These are phyloP conservation scores for Hydrangea macrophylla DNA, from an alignment of 148 eudicot species.

Conservation along the genomic window DNA sequence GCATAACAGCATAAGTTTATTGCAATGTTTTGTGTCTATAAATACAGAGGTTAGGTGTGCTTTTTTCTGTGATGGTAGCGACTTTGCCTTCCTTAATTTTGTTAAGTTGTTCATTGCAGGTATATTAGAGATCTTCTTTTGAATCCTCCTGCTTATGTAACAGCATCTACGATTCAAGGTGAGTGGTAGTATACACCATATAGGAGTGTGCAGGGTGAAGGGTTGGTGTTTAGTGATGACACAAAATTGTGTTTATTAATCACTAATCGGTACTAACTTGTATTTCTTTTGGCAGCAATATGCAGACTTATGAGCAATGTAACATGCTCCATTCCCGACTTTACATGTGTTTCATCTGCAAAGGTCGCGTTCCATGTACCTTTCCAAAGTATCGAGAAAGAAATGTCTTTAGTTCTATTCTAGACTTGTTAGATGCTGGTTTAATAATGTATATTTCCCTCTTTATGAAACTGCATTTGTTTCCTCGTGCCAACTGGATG, in stretches of 20 bases:
- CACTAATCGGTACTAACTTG: slow-evolving; percentile 5
- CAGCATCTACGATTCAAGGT: slow-evolving; percentile 85
- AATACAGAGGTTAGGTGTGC: background rate
- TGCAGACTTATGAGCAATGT: slow-evolving; percentile 74
- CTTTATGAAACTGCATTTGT: background rate
- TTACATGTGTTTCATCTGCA: slow-evolving; percentile 86
- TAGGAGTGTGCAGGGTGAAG: background rate
- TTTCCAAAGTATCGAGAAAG: background rate
- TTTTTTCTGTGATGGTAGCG: background rate
- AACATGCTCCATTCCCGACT: slow-evolving; percentile 86
- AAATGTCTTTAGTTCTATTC: background rate
- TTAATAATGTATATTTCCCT: background rate
- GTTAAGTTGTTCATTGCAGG: slow-evolving; percentile 36
- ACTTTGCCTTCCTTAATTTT: slow-evolving; percentile 6
- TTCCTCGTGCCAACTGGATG: background rate
- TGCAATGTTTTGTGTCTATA: background rate
- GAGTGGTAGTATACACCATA: slow-evolving; percentile 12
- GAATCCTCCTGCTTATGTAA: slow-evolving; percentile 90
- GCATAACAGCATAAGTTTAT: background rate
- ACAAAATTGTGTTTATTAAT: background rate
- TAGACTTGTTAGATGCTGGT: background rate
- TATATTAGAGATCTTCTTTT: slow-evolving; percentile 94
- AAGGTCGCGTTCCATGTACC: slow-evolving; percentile 53
- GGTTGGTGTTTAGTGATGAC: background rate
- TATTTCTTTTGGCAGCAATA: slow-evolving; percentile 47